A percentile compares a stretch with the other conserved stretches of the same genome.
Conservation (phyloP, 2,329 filamentous ascomycete genomes). For the Boeremia exigua region DNA sequence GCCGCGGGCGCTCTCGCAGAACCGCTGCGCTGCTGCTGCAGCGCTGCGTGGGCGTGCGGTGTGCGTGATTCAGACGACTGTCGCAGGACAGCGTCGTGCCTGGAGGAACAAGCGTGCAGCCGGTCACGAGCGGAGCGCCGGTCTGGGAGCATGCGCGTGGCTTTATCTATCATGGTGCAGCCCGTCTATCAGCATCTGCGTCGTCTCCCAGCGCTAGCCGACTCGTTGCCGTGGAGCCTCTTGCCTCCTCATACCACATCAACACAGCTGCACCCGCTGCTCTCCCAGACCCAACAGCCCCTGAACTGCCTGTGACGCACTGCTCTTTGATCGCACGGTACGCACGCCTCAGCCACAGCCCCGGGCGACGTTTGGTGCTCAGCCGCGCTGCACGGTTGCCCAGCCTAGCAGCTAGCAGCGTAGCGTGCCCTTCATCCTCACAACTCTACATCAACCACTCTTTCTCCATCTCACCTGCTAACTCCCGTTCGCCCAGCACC, state of each 20-base stretch:
- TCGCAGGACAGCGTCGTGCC: neutral
- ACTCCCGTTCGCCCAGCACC: slow-evolving; percentile 29
- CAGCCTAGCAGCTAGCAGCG: slow-evolving; percentile 28
- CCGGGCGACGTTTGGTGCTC: slow-evolving; percentile 25
- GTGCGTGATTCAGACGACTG: neutral
- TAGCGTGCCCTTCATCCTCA: slow-evolving; percentile 32
- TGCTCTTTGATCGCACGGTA: slow-evolving; percentile 10
- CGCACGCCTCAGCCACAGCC: slow-evolving; percentile 16
- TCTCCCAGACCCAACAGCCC: neutral
- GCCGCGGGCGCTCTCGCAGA: slow-evolving; percentile 5
- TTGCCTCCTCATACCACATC: slow-evolving; percentile 16
- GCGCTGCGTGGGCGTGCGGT: neutral
- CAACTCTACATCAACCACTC: slow-evolving; percentile 43
- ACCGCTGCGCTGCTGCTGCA: neutral
- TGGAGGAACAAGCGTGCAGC: slow-evolving; percentile 1
- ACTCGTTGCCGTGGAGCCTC: slow-evolving; percentile 13
- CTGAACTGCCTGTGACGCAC: slow-evolving; percentile 11
- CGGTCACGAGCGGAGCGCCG: slow-evolving; percentile 2
- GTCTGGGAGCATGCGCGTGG: slow-evolving; percentile 4
- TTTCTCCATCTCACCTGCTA: slow-evolving; percentile 33
- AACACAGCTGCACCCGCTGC: neutral
- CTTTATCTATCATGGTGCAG: slow-evolving; percentile 12
- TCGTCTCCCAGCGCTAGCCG: slow-evolving; percentile 17
- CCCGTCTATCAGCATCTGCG: slow-evolving; percentile 9
- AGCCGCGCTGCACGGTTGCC: slow-evolving; percentile 28